Percentiles rank a stretch among this genome's conserved stretches.
phyloP scores from a whole-genome alignment of 1,139 yeast species.

The Suzukiozyma palmioleophila region DNA sequence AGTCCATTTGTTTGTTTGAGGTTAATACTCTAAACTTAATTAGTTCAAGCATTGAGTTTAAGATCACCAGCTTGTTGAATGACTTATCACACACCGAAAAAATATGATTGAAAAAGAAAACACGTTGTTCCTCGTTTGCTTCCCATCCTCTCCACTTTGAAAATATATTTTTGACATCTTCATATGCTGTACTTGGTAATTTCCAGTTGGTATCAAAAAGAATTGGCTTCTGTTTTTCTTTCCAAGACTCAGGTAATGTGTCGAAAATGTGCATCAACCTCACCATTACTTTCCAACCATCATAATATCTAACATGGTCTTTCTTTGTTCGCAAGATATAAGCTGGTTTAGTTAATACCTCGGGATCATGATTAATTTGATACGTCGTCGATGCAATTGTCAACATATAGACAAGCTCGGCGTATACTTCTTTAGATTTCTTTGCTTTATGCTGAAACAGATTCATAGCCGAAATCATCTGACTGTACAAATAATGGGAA shows the following conservation, averaged over 20 bases:
- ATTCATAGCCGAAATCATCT: conserved; percentile 19
- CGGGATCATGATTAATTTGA: conserved; percentile 75
- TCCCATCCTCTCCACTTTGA: conserved; percentile 95
- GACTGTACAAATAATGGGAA: conserved; percentile 13
- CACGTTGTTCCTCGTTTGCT: conserved; percentile 42
- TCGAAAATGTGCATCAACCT: conserved; percentile 70
- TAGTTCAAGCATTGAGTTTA: not conserved
- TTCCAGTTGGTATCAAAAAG: conserved; percentile 23
- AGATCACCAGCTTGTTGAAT: not conserved
- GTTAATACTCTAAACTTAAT: not conserved
- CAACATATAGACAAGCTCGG: conserved; percentile 50
- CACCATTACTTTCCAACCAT: conserved; percentile 83
- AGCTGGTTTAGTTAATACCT: conserved; percentile 86
- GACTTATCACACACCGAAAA: conserved; percentile 18
- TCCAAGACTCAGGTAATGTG: conserved; percentile 57
- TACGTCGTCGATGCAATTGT: conserved; percentile 59
- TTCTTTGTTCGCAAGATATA: conserved; percentile 66
- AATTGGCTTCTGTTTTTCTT: conserved; percentile 16
- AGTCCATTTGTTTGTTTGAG: not conserved
- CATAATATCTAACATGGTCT: conserved; percentile 73
- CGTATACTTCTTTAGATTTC: conserved; percentile 15
- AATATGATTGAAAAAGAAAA: conserved; percentile 47
- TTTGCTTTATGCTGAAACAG: conserved; percentile 14
- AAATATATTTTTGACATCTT: conserved; percentile 54
- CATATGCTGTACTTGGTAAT: conserved; percentile 50